phyloP scores from a whole-genome alignment of 2,329 filamentous ascomycete species.

The Fusarium sp. region DNA sequence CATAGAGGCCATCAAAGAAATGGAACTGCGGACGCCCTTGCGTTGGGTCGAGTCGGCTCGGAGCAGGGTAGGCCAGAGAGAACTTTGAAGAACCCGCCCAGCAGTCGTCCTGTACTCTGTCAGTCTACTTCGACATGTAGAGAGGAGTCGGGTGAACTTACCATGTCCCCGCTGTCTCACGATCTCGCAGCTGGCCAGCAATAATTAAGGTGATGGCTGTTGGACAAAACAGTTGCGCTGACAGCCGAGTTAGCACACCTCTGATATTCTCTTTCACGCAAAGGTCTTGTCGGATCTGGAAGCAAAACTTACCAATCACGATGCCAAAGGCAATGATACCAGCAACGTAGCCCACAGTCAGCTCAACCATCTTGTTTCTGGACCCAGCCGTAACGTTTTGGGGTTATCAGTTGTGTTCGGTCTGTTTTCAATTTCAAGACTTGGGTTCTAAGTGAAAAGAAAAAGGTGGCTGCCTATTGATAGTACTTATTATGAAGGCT shows the following conservation, averaged over 20 bases:
- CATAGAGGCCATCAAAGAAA: slow-evolving; percentile 26
- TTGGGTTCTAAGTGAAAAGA: background rate
- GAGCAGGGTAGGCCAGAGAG: slow-evolving; percentile 58
- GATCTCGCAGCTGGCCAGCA: slow-evolving; percentile 52
- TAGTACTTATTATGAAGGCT: background rate
- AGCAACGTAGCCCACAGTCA: slow-evolving; percentile 43
- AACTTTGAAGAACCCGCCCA: slow-evolving; percentile 51
- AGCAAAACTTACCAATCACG: slow-evolving; percentile 34
- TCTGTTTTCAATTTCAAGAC: background rate
- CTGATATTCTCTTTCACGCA: background rate
- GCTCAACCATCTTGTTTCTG: slow-evolving; percentile 28
- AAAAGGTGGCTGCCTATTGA: background rate
- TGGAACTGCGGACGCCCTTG: slow-evolving; percentile 47
- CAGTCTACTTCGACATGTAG: background rate
- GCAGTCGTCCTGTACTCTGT: slow-evolving; percentile 33
- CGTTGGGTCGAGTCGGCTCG: slow-evolving; percentile 52
- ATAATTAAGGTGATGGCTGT: slow-evolving; percentile 53
- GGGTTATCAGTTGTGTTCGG: background rate
- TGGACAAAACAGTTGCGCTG: slow-evolving; percentile 55
- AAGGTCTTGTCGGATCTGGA: background rate
- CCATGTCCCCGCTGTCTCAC: slow-evolving; percentile 55
- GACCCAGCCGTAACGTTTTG: background rate
- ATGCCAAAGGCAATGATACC: slow-evolving; percentile 44
- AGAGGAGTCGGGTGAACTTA: slow-evolving; percentile 23
- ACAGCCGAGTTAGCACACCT: background rate